phyloP scores from a whole-genome alignment of 2,329 filamentous ascomycete genomes.

The Rutstroemia sp. region DNA sequence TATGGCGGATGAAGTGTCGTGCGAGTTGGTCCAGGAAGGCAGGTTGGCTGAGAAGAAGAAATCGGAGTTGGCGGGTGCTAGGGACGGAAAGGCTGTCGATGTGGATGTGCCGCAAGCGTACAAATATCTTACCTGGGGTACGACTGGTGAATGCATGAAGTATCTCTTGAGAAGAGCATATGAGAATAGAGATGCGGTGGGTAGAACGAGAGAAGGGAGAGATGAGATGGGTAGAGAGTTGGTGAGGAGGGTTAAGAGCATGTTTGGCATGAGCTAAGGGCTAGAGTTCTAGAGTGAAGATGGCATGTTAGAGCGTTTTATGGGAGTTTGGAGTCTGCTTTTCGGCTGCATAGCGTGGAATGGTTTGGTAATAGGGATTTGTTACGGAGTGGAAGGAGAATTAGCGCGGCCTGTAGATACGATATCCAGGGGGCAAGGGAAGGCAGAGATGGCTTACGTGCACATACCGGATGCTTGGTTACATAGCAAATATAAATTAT shows the following conservation, averaged over 20 bases:
- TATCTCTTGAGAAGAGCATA: constrained; percentile 60
- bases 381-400: no score
- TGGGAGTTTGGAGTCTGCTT: no score
- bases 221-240: constrained; percentile 58
- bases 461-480: no score
- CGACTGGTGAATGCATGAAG: constrained; percentile 73
- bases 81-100: constrained; percentile 20
- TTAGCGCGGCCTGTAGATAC: no score
- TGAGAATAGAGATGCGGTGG: constrained; percentile 66
- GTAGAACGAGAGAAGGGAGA: constrained; percentile 53
- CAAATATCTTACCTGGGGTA: constrained; percentile 65
- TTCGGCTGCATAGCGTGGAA: no score
- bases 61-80: not conserved
- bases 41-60: constrained; percentile 22
- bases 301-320: no score
- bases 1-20: constrained; percentile 91
- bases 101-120: constrained; percentile 49
- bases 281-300: no score
- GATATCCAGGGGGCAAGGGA: no score
- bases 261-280: constrained; percentile 28
- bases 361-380: no score
- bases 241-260: constrained; percentile 43
- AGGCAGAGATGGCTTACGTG: no score
- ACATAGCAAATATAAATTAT: no score
- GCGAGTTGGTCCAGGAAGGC: constrained; percentile 39